Conservation (phyloP, 2,329 filamentous ascomycete species). For the Penicillium glabrum region DNA sequence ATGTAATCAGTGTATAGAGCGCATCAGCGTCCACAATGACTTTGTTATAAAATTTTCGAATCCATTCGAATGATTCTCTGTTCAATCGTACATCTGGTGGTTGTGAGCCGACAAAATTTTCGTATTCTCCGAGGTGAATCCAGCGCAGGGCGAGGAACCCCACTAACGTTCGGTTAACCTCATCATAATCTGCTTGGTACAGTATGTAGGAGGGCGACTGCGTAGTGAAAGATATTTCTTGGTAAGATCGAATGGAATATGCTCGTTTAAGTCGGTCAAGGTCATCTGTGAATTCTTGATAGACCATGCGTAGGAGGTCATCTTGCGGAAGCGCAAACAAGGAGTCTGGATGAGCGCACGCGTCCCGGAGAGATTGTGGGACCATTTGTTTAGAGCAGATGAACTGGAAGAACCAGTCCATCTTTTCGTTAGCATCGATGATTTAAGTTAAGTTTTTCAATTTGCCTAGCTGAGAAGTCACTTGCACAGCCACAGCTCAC, state of each 20-base stretch:
- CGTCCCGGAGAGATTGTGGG: neutral
- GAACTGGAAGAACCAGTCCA: neutral
- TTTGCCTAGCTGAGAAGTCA: neutral
- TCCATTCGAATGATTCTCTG: slow-evolving; percentile 15
- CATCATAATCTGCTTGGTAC: slow-evolving; percentile 15
- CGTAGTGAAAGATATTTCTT: neutral
- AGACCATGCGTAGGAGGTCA: slow-evolving; percentile 6
- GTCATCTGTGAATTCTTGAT: slow-evolving; percentile 13
- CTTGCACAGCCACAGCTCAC: neutral
- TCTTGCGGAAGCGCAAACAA: slow-evolving; percentile 6
- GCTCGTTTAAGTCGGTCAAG: slow-evolving; percentile 15
- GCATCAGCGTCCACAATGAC: slow-evolving; percentile 3
- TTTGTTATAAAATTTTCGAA: slow-evolving; percentile 4
- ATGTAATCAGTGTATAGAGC: slow-evolving; percentile 12
- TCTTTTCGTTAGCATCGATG: neutral
- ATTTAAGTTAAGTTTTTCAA: neutral
- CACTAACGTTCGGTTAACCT: slow-evolving; percentile 15
- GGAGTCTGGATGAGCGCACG: slow-evolving; percentile 6
- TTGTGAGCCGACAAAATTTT: slow-evolving; percentile 12
- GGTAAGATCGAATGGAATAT: slow-evolving; percentile 15
- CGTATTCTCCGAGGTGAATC: slow-evolving; percentile 14
- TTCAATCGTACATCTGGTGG: slow-evolving; percentile 2
- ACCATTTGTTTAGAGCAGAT: neutral
- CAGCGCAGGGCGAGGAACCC: slow-evolving; percentile 16
- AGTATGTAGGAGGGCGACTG: slow-evolving; percentile 13